These are phyloP conservation scores for Musa beccarii DNA, from an alignment of 176 grass and related monocot genomes.

Conservation along the genomic window DNA sequence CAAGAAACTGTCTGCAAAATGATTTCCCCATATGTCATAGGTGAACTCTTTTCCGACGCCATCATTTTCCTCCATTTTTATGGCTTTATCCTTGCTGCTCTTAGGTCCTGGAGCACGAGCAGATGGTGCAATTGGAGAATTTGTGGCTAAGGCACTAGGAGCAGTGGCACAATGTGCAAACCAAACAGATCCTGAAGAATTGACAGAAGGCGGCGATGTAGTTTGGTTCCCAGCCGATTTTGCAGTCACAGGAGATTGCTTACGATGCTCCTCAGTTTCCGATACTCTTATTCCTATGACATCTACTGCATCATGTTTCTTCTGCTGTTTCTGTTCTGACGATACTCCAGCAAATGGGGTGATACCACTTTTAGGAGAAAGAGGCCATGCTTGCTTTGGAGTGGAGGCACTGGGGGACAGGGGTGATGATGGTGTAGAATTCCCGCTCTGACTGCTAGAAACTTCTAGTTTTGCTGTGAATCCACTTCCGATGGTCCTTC, in stretches of 20 bases:
- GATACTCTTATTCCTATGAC: slow-evolving; percentile 28
- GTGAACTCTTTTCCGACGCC: slow-evolving; percentile 42
- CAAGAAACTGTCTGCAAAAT: slow-evolving; percentile 59
- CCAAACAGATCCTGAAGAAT: slow-evolving; percentile 21
- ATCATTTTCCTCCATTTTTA: slow-evolving; percentile 35
- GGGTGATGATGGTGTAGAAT: slow-evolving; percentile 78
- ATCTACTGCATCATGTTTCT: slow-evolving; percentile 21
- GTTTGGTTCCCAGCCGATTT: slow-evolving; percentile 19
- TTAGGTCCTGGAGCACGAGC: slow-evolving; percentile 78
- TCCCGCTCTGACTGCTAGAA: slow-evolving; percentile 92
- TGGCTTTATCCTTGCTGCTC: slow-evolving; percentile 46
- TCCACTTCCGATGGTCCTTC: slow-evolving; percentile 31
- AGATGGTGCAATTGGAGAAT: slow-evolving; percentile 42
- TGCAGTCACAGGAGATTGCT: slow-evolving; percentile 30
- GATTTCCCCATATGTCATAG: slow-evolving; percentile 94
- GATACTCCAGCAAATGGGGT: slow-evolving; percentile 27
- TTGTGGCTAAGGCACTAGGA: slow-evolving; percentile 21
- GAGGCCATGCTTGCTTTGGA: slow-evolving; percentile 48
- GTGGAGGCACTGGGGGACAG: slow-evolving; percentile 54
- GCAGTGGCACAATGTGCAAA: not conserved
- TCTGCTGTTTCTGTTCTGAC: slow-evolving; percentile 34
- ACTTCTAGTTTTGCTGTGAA: slow-evolving; percentile 69
- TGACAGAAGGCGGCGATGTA: slow-evolving; percentile 9
- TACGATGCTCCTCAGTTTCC: slow-evolving; percentile 21
- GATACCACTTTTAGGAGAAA: slow-evolving; percentile 10